Evolutionary conservation across 345 rosid genomes (phyloP).

Genomic region (Cardamine chenopodiifolia): DNA sequence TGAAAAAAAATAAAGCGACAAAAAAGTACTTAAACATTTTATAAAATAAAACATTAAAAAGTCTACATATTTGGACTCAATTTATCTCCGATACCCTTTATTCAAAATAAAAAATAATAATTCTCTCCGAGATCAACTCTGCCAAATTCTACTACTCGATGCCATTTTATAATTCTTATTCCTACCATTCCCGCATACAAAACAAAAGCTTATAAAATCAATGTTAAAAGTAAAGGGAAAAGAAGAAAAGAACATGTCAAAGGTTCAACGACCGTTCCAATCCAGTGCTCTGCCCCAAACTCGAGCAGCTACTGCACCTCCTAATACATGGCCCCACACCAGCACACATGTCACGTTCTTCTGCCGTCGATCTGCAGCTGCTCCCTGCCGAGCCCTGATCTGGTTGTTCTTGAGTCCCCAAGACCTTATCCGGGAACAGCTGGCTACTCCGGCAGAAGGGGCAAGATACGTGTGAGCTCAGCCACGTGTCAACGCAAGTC

Average conservation of each 20-base stretch:
- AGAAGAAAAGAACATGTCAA: slow-evolving; percentile 7
- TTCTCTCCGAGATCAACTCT: too few relatives aligned
- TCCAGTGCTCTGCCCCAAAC: neutral
- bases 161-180: neutral
- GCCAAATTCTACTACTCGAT: neutral
- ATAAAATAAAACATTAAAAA: too few relatives aligned
- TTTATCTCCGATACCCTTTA: too few relatives aligned
- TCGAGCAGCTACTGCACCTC: slow-evolving; percentile 36
- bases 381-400: neutral
- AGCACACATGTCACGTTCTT: slow-evolving; percentile 25
- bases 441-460: slow-evolving; percentile 64
- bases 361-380: slow-evolving; percentile 23
- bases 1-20: too few relatives aligned
- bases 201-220: neutral
- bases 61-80: neutral
- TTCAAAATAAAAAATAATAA: too few relatives aligned
- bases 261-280: slow-evolving; percentile 34
- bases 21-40: too few relatives aligned
- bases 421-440: slow-evolving; percentile 35
- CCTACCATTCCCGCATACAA: neutral
- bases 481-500: slow-evolving; percentile 62
- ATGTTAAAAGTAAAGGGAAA: neutral
- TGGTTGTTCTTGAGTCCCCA: neutral
- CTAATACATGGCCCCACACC: slow-evolving; percentile 18
- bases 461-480: slow-evolving; percentile 50